A percentile compares a stretch with the other conserved stretches of the same genome.
Conservation (phyloP, 2,329 filamentous ascomycete genomes). For the Furcasterigmium sp. region DNA sequence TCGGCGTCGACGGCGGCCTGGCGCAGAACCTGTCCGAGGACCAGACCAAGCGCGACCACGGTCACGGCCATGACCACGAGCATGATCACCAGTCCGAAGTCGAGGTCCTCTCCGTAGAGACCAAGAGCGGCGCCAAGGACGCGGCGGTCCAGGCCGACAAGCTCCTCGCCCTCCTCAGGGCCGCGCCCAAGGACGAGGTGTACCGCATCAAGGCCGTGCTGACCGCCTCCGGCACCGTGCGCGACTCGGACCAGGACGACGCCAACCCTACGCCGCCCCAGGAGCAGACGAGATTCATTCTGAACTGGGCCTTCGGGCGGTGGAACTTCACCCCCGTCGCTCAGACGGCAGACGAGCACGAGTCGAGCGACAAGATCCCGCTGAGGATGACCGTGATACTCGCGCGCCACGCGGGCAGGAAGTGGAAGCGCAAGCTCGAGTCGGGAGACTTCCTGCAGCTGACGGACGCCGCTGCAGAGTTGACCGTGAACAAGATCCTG, state of each 20-base stretch:
- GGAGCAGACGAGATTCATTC: constrained; percentile 61
- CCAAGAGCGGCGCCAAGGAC: constrained; percentile 37
- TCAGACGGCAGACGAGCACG: constrained; percentile 39
- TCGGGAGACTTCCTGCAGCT: constrained; percentile 47
- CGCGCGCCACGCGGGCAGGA: constrained; percentile 66
- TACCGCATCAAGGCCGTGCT: constrained; percentile 84
- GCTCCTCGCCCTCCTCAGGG: constrained; percentile 61
- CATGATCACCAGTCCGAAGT: constrained; percentile 77
- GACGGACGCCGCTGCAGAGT: constrained; percentile 37
- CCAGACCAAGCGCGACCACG: constrained; percentile 24
- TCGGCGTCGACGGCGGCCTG: constrained; percentile 83
- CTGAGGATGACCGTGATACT: constrained; percentile 73
- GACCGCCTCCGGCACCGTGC: constrained; percentile 39
- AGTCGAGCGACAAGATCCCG: constrained; percentile 47
- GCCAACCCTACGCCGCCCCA: constrained; percentile 22
- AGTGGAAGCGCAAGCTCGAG: constrained; percentile 73
- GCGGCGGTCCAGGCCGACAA: constrained; percentile 51
- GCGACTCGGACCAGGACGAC: constrained; percentile 45
- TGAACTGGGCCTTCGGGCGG: constrained; percentile 96
- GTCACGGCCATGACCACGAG: constrained; percentile 33
- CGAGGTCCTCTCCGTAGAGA: constrained; percentile 79
- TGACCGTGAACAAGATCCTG: constrained; percentile 48
- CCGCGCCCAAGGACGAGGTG: constrained; percentile 85
- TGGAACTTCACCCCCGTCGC: constrained; percentile 76
- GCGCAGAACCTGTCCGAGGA: constrained; percentile 48